Percentiles rank a stretch among this genome's conserved stretches.
phyloP scores from a whole-genome alignment of 306 rosid species.

The Cajanus cajan region DNA sequence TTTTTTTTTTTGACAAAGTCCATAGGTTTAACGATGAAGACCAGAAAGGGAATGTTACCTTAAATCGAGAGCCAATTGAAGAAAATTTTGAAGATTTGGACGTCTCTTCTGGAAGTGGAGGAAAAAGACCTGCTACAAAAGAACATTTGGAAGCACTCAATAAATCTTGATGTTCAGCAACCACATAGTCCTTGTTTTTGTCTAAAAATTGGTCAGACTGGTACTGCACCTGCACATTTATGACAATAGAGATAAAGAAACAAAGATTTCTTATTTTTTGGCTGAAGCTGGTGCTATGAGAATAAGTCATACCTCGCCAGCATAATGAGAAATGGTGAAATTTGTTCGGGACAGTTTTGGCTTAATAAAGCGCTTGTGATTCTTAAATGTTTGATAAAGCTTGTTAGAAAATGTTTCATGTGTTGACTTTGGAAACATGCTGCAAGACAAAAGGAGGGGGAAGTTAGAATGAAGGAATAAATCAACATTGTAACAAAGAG shows the following conservation, averaged over 20 bases:
- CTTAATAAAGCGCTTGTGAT: conserved; percentile 89
- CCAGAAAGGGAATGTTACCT: conserved; percentile 50
- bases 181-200: conserved; percentile 99
- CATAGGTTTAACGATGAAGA: conserved; percentile 2
- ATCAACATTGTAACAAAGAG: conserved; percentile 13
- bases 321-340: conserved; percentile 87
- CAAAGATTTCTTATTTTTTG: conserved; percentile 18
- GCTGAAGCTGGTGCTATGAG: conserved; percentile 24
- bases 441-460: conserved; percentile 44
- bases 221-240: conserved; percentile 72
- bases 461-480: conserved; percentile 28
- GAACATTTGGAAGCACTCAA: conserved; percentile 82
- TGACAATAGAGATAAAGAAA: conserved; percentile 28
- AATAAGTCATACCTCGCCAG: conserved; percentile 81
- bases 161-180: conserved; percentile 96
- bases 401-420: conserved; percentile 99
- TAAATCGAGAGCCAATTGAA: conserved; percentile 96
- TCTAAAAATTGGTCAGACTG: conserved; percentile 95
- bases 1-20: conserved; percentile 12
- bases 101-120: conserved; percentile 87
- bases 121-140: conserved; percentile 97
- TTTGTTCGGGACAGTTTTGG: conserved; percentile 97
- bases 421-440: conserved; percentile 99
- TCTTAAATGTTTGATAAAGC: conserved; percentile 93
- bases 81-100: conserved; percentile 95